Base-by-base conservation (phyloP, 495 filamentous ascomycete species). In the Aspergillus taichungensis region DNA sequence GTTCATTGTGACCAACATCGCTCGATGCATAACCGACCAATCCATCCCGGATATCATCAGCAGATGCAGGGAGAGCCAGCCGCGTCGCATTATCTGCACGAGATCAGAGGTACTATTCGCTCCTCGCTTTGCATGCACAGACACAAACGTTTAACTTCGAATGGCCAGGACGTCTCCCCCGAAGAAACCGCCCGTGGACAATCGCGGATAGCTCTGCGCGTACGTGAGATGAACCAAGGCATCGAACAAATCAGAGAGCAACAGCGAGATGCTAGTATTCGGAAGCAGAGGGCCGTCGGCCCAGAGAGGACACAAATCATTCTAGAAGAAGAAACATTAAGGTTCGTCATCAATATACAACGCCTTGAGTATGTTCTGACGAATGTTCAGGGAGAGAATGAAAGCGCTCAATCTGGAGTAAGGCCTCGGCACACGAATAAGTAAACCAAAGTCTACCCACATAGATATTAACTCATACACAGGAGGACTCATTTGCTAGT, bases 1-100 rank as follows among this genome's bases (percentile, higher is more conserved):
- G n/a, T 62, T 65, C 30, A 45, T 62, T 38, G 59, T 62, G 13
- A 52, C 43, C 10, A 45, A 40, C 0, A 62, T 65, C 11, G 3
- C n/a, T 8, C 52, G 60, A 8, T 53, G 49, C 28, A 32, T 37
- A 3, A 40, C 61, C 0, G 52, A 64, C 37, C 36, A 41, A n/a
- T 55, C 50, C 0, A 51, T 64, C 3, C 8, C 13, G 4, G 54
- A 64, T n/a, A 60, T 59, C 9, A 52, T 47, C 11, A 13, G 30
- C 13, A 47, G 52, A 30, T 55, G 54, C 40, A 33, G 31, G 8
- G 3, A 29, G 27, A 18, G 37, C 6, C 54, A 60, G 40, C 56
- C 49, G 0, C 38, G 40, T 41, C 45, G 50, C 8, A 54, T 66
- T 0, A 43, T 63, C 12, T 63, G 52, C 37, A 61, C 62, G 27